Percentiles rank a stretch among this genome's conserved stretches.
phyloP scores from a whole-genome alignment of 441 rosid species.

The Rhodomyrtus psidioides region DNA sequence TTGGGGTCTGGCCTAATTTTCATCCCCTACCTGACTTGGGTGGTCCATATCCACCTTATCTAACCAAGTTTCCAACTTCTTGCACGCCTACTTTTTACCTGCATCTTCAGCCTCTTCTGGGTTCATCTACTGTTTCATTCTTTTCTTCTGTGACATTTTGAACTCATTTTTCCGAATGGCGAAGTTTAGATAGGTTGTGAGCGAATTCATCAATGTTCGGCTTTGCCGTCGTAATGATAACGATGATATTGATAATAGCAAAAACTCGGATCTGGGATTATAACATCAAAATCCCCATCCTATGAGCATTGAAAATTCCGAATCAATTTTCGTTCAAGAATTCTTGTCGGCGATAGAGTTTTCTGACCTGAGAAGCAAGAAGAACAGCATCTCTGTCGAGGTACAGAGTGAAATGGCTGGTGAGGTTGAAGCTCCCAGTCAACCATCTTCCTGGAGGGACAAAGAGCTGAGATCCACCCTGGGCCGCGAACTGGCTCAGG shows the following conservation, averaged over 20 bases:
- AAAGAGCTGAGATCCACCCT: slow-evolving; percentile 7
- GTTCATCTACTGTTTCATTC: background rate
- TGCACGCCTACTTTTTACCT: background rate
- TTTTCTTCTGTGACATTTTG: background rate
- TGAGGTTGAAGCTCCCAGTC: slow-evolving; percentile 17
- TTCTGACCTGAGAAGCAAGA: slow-evolving; percentile 10
- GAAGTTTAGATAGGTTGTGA: background rate
- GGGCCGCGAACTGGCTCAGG: slow-evolving; percentile 6
- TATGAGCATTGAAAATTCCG: background rate
- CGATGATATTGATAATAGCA: background rate
- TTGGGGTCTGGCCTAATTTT: background rate
- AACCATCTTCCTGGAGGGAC: slow-evolving; percentile 14
- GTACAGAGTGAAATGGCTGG: slow-evolving; percentile 14
- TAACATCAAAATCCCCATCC: no score
- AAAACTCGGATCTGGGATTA: background rate
- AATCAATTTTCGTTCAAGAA: background rate
- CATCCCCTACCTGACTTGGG: background rate
- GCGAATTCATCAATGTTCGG: background rate
- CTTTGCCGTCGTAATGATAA: background rate
- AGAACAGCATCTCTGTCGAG: slow-evolving; percentile 10
- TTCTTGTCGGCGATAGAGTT: background rate
- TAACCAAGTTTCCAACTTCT: background rate
- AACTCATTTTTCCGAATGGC: background rate
- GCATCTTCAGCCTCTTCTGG: background rate
- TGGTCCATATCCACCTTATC: background rate